These are phyloP conservation scores for Curvularia hawaiiensis DNA, from an alignment of 2,329 filamentous ascomycete species.

Conservation along the genomic window DNA sequence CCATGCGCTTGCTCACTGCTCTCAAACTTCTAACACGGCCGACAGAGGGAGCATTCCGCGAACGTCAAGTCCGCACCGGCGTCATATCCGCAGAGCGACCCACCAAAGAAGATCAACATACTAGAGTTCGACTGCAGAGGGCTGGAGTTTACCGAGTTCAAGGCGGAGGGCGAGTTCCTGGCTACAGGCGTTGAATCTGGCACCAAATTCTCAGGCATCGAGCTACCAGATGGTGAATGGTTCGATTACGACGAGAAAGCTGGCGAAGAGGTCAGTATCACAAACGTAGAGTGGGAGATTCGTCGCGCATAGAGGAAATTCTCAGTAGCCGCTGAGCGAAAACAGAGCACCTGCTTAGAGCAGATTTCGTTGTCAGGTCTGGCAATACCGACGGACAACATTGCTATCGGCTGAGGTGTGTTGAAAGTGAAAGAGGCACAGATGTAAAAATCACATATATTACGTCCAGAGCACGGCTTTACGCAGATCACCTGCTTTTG, in stretches of 20 bases:
- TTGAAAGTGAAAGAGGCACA: not conserved
- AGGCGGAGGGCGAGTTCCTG: slow-evolving; percentile 91
- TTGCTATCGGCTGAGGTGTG: not conserved
- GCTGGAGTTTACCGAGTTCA: slow-evolving; percentile 89
- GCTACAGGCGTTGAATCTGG: slow-evolving; percentile 79
- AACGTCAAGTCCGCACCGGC: slow-evolving; percentile 77
- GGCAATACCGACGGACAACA: not conserved
- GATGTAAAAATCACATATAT: not conserved
- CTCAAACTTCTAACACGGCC: slow-evolving; percentile 10
- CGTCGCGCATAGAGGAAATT: slow-evolving; percentile 62
- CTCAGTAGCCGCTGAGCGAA: not conserved
- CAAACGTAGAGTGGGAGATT: slow-evolving; percentile 87
- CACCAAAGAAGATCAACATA: slow-evolving; percentile 76
- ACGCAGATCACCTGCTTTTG: not conserved
- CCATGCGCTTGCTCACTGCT: slow-evolving; percentile 5
- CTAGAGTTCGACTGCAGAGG: slow-evolving; percentile 94
- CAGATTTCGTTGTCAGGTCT: not conserved
- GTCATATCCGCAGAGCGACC: slow-evolving; percentile 72
- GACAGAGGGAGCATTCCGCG: slow-evolving; percentile 82
- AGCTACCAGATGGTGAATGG: slow-evolving; percentile 91
- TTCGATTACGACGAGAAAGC: slow-evolving; percentile 98
- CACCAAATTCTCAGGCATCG: slow-evolving; percentile 81
- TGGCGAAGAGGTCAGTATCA: slow-evolving; percentile 89
- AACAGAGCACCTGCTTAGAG: not conserved
- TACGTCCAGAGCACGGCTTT: not conserved